Base-by-base conservation (phyloP, 75 land plant genomes). In the Sequoiadendron giganteum region DNA sequence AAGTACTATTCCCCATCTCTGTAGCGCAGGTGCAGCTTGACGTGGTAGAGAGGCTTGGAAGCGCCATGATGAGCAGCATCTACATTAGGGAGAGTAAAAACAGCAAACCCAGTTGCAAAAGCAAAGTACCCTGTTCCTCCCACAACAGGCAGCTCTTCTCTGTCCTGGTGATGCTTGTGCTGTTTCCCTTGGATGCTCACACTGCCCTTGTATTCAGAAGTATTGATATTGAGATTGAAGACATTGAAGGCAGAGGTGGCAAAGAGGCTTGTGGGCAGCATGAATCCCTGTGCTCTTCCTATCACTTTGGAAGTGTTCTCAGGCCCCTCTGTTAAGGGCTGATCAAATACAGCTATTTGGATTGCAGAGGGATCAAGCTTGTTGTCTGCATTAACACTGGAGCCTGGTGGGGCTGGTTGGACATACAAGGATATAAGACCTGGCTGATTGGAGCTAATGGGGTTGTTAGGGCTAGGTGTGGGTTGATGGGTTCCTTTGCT, bases 41-140 rank as follows among this genome's bases (percentile, higher is more conserved):
- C 73, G 56, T 88, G 92, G 82, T 91, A 91, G 8, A 88, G 81
- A 82, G 84, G 84, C 13, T 47, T 82, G 32, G 84, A n/a, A 10
- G 90, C 92, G 7, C 30, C 70, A n/a, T 73, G 78, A 38, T 3
- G 3, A 40, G 68, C 45, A 16, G 38, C 5, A 42, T 34, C 32
- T 1, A 28, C 25, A 82, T 87, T 88, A 3, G 88, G 86, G 88
- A 89, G 85, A 4, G 84, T 86, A 38, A 93, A 93, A 73, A 86
- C 86, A 18, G 94, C 96, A 65, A 65, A 43, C 48, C 96, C 96
- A 7, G 89, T 81, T 0, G 96, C 96, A 58, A 93, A 95, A 15
- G 96, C 94, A 77, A 93, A 95, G 18, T 92, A 89, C 0, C 94
- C 96, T 2, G 96, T 95, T 2, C 96, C 96, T 8, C 96, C 96